phyloP scores from a whole-genome alignment of 1,284 basidiomycete species.

The Porogramme epimiltina region DNA sequence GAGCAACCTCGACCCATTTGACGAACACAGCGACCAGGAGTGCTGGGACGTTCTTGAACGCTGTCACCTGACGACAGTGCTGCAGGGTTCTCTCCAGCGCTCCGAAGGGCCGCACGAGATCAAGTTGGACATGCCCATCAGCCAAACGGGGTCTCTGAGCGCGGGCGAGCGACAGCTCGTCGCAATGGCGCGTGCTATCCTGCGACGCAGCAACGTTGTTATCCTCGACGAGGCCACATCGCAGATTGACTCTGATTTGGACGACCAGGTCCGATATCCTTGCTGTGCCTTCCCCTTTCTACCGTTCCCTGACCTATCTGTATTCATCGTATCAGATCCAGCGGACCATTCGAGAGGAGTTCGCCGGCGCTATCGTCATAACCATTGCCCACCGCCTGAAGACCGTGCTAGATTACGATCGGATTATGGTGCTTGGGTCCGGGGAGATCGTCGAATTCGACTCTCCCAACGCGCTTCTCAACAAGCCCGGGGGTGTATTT shows the following conservation, averaged over 20 bases:
- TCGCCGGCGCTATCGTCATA: conserved; percentile 73
- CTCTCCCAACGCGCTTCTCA: conserved; percentile 63
- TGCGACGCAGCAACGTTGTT: conserved; percentile 77
- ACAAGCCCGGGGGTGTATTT: conserved; percentile 60
- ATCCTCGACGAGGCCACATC: conserved; percentile 88
- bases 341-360: conserved; percentile 76
- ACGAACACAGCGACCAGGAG: conserved; percentile 61
- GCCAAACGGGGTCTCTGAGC: conserved; percentile 68
- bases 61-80: conserved; percentile 55
- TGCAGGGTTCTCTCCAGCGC: conserved; percentile 30
- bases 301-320: too few species aligned
- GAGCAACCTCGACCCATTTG: conserved; percentile 78
- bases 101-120: conserved; percentile 12
- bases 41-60: conserved; percentile 66
- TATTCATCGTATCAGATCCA: conserved; percentile 58
- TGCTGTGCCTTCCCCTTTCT: too few species aligned
- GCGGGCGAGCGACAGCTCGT: conserved; percentile 85
- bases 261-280: conserved; percentile 52
- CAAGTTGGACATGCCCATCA: conserved; percentile 66
- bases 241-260: conserved; percentile 73
- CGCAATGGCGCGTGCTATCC: conserved; percentile 71
- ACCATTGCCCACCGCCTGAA: conserved; percentile 82
- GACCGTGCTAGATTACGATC: conserved; percentile 80
- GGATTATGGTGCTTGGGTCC: conserved; percentile 77
- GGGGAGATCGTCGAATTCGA: conserved; percentile 73